These are phyloP conservation scores for Wallacemonas sp. DNA, from an alignment of 208 protist species.

Conservation along the genomic window DNA sequence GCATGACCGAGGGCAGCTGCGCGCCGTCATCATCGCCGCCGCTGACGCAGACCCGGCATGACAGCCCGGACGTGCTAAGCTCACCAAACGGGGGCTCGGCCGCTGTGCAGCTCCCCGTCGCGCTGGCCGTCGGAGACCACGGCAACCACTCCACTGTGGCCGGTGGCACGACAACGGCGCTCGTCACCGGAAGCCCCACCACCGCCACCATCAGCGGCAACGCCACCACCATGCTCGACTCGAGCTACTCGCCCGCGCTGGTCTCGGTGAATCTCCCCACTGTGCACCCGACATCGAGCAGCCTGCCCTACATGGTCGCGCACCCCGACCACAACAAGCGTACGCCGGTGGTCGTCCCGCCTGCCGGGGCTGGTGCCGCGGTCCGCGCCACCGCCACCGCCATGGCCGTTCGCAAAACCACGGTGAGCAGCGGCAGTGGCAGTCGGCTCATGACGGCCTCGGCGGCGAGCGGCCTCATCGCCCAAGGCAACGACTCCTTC, in stretches of 20 bases:
- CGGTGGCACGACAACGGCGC: too few relatives aligned
- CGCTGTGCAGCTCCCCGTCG: background rate
- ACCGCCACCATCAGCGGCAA: background rate
- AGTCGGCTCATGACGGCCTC: background rate
- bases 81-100: too few relatives aligned
- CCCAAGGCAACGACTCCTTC: constrained; percentile 19
- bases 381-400: background rate
- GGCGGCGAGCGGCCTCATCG: background rate
- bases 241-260: constrained; percentile 3
- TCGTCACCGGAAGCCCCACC: background rate
- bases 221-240: background rate
- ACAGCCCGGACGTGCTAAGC: too few relatives aligned
- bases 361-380: background rate
- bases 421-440: background rate
- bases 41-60: constrained; percentile 4
- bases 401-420: background rate
- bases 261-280: background rate
- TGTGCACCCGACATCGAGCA: background rate
- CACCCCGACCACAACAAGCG: too few relatives aligned
- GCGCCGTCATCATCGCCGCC: background rate
- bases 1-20: background rate
- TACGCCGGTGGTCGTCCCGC: too few relatives aligned
- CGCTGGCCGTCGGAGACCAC: background rate
- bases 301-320: too few relatives aligned
- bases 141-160: background rate